These are phyloP conservation scores for Pleoardoris graminearum DNA, from an alignment of 2,329 filamentous ascomycete species.

Conservation along the genomic window DNA sequence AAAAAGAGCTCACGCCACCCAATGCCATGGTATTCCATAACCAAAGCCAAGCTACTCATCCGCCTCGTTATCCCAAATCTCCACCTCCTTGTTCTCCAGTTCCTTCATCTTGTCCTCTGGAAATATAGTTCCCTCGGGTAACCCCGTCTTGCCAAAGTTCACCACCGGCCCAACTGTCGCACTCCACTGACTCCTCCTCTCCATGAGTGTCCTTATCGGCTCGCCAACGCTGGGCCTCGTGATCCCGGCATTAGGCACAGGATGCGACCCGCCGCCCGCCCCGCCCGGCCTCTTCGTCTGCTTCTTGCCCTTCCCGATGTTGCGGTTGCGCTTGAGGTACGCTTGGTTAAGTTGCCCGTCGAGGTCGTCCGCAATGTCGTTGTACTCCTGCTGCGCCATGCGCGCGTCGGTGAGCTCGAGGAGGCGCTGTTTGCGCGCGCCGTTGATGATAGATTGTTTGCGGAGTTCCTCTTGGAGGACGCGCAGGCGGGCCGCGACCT, in stretches of 20 bases:
- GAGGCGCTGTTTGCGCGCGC: slow-evolving; percentile 83
- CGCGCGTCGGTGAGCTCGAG: slow-evolving; percentile 87
- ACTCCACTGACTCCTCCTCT: slow-evolving; percentile 81
- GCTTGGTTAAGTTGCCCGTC: slow-evolving; percentile 93
- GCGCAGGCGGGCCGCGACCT: slow-evolving; percentile 86
- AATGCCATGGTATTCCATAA: not conserved
- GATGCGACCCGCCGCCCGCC: slow-evolving; percentile 70
- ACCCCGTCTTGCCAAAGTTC: slow-evolving; percentile 75
- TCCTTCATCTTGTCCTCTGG: slow-evolving; percentile 70
- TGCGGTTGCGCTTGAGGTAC: slow-evolving; percentile 93
- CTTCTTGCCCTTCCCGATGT: slow-evolving; percentile 92
- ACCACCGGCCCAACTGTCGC: slow-evolving; percentile 88
- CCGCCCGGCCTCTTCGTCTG: slow-evolving; percentile 76
- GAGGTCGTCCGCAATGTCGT: slow-evolving; percentile 93
- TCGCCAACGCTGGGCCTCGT: slow-evolving; percentile 73
- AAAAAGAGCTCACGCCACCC: not conserved
- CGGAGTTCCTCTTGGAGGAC: slow-evolving; percentile 81
- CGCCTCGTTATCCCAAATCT: slow-evolving; percentile 74
- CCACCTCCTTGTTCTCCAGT: slow-evolving; percentile 72
- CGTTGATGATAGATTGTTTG: slow-evolving; percentile 83
- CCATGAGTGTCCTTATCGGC: slow-evolving; percentile 88
- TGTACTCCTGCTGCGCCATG: slow-evolving; percentile 96
- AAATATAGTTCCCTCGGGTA: slow-evolving; percentile 80
- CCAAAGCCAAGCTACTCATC: slow-evolving; percentile 57
- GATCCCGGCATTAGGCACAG: slow-evolving; percentile 44